Evolutionary conservation across 2,329 filamentous ascomycete genomes (phyloP), one percentile per base, ranked within the genome.

Genomic region (Cladosporium sp.): DNA sequence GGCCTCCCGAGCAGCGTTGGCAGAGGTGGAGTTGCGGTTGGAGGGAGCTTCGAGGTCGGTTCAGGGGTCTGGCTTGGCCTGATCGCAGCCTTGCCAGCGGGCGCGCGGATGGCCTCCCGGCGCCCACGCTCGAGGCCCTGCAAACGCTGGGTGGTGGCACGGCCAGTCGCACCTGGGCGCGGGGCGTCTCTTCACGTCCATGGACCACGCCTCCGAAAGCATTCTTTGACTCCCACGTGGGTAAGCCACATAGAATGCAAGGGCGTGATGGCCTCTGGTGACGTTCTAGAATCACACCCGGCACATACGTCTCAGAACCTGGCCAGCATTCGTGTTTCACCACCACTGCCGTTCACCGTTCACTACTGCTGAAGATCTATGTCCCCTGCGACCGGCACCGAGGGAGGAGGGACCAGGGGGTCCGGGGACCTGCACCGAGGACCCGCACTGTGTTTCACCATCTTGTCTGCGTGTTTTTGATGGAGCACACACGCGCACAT

Each of bases 1-100:
- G 16, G 13, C n/a, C 28, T 22, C 9, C 19, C 34, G 34, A n/a
- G n/a, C 7, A n/a, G n/a, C 10, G 10, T n/a, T 35, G n/a, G 34
- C 35, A 34, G 38, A 49, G 38, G 46, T 35, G 46, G 38, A 49
- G 37, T 49, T 11, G 18, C 14, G 32, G 46, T 49, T 49, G 32
- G 32, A 49, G 31, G 14, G n/a, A 41, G 34, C 34, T 35, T 28
- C 22, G 44, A 46, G 18, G 18, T 37, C 14, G 46, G 32, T 42
- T 16, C 46, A 49, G 46, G 38, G 46, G 46, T 16, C 14, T 43
- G 14, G 38, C 35, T 49, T 49, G 46, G 46, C 42, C 46, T 43
- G 46, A 35, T 35, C 22, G 22, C 34, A 35, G 10, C 34, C 34
- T 35, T 11, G 34, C 34, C 34, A 35, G 10, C 34, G n/a, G n/a